Evolutionary conservation across 176 grass and related monocot genomes (phyloP).

Genomic region (Musa beccarii): DNA sequence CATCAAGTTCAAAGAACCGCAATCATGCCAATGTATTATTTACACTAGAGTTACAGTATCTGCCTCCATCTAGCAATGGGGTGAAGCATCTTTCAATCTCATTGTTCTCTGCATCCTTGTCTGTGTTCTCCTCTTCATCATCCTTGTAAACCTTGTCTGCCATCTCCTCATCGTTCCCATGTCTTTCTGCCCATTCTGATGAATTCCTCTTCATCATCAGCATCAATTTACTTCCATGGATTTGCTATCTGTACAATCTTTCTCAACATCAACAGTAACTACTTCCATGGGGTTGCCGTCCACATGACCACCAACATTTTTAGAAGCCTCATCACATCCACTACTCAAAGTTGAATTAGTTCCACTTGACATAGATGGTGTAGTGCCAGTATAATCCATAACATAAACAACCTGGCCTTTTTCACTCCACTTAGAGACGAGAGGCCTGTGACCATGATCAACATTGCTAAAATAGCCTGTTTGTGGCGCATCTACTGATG

Average conservation of each 20-base stretch:
- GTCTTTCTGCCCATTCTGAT: not conserved
- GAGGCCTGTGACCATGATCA: not conserved
- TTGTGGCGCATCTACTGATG: not conserved
- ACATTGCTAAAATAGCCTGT: not conserved
- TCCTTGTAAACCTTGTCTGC: no score
- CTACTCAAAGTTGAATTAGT: not conserved
- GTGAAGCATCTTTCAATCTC: not conserved
- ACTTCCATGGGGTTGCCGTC: not conserved
- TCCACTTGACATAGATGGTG: not conserved
- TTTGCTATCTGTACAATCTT: not conserved
- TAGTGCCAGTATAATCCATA: not conserved
- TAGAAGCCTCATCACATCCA: not conserved
- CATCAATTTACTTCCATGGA: not conserved
- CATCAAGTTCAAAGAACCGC: not conserved
- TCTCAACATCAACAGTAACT: not conserved
- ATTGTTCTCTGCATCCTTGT: not conserved
- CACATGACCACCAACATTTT: not conserved
- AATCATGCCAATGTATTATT: not conserved
- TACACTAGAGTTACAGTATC: not conserved
- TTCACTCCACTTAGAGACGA: not conserved
- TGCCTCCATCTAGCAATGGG: not conserved
- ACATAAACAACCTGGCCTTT: not conserved
- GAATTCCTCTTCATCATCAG: not conserved
- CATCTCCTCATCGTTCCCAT: no score
- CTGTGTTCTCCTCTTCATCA: no score